Evolutionary conservation across 2,329 filamentous ascomycete genomes (phyloP).

Genomic region (Xylaria sp.): DNA sequence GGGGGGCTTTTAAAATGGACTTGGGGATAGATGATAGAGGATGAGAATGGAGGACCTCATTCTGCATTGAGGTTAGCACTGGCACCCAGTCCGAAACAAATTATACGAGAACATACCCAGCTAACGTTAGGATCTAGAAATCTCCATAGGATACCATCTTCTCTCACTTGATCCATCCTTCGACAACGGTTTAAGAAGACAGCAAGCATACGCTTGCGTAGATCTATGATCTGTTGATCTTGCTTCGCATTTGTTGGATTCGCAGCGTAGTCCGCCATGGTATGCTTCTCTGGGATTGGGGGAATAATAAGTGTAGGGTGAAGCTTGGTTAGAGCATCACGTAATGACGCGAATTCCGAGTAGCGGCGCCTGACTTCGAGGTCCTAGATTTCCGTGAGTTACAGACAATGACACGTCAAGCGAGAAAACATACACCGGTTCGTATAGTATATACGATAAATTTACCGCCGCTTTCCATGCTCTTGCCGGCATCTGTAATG

Average conservation of each 20-base stretch:
- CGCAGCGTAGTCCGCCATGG: constrained; percentile 97
- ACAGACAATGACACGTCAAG: constrained; percentile 1
- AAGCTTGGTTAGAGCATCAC: constrained; percentile 85
- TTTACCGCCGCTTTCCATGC: constrained; percentile 84
- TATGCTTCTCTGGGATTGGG: constrained; percentile 98
- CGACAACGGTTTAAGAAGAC: constrained; percentile 95
- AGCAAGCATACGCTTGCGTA: constrained; percentile 94
- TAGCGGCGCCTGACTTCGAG: constrained; percentile 94
- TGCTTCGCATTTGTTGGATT: constrained; percentile 98
- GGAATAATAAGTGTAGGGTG: constrained; percentile 96
- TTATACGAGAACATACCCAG: constrained; percentile 70
- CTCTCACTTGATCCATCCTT: constrained; percentile 87
- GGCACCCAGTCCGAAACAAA: not conserved
- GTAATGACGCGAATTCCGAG: constrained; percentile 92
- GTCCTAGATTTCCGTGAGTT: constrained; percentile 62
- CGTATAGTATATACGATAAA: constrained; percentile 98
- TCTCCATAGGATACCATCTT: constrained; percentile 96
- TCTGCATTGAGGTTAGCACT: constrained; percentile 58
- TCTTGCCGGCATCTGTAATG: constrained; percentile 96
- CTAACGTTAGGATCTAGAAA: constrained; percentile 98
- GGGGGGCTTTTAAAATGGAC: constrained; percentile 92
- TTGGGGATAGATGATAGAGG: constrained; percentile 92
- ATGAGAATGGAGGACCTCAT: constrained; percentile 91
- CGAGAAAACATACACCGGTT: constrained; percentile 72
- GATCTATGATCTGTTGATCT: constrained; percentile 93